Conservation (phyloP, 2,329 filamentous ascomycete species). For the Trichophyton mentagrophytes region DNA sequence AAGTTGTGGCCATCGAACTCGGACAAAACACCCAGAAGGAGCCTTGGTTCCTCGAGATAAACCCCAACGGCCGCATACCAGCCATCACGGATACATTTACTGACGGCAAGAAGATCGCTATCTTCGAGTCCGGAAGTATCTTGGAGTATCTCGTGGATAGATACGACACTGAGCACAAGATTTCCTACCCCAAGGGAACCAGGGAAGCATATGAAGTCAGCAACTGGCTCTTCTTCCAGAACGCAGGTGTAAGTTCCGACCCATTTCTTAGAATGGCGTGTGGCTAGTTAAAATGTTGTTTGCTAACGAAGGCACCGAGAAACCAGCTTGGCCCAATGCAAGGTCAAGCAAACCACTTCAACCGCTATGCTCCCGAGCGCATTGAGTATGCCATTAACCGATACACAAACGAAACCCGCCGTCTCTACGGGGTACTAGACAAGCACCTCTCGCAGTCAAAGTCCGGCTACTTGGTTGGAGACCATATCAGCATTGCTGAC, state of each 20-base stretch:
- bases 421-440: constrained; percentile 67
- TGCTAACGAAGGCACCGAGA: not conserved
- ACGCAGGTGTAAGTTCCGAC: constrained; percentile 48
- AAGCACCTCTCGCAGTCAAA: constrained; percentile 47
- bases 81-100: constrained; percentile 68
- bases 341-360: constrained; percentile 60
- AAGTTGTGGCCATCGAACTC: constrained; percentile 59
- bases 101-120: constrained; percentile 57
- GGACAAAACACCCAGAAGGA: constrained; percentile 68
- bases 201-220: constrained; percentile 67
- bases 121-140: constrained; percentile 78
- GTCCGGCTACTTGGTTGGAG: constrained; percentile 40
- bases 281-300: constrained; percentile 29
- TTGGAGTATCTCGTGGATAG: constrained; percentile 70
- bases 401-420: constrained; percentile 71
- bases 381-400: constrained; percentile 73
- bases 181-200: constrained; percentile 61
- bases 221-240: constrained; percentile 70
- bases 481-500: constrained; percentile 48
- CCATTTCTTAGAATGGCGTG: constrained; percentile 52
- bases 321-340: constrained; percentile 2
- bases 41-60: constrained; percentile 79
- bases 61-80: constrained; percentile 85
- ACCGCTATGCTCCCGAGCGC: constrained; percentile 65
- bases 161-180: constrained; percentile 70